phyloP scores from a whole-genome alignment of 2,329 filamentous ascomycete species.

The Diaporthe ampelina region DNA sequence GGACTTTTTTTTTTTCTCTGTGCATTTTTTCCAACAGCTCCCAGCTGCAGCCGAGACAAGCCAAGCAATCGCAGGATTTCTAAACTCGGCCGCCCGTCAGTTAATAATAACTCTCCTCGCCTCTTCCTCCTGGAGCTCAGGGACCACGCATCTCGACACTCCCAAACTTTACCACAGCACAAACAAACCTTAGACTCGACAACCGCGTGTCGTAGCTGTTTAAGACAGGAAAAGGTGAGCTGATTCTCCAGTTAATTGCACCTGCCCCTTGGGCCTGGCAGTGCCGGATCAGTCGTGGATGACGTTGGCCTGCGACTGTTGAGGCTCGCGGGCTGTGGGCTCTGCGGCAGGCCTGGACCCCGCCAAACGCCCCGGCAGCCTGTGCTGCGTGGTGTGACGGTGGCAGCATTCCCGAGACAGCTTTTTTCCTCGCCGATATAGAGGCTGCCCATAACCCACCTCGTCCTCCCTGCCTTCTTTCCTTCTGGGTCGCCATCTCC shows the following conservation, averaged over 20 bases:
- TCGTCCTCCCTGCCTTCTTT: slow-evolving; percentile 7
- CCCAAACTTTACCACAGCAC: slow-evolving; percentile 5
- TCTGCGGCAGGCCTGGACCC: slow-evolving; percentile 26
- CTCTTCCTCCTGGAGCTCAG: slow-evolving; percentile 17
- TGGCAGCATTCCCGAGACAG: slow-evolving; percentile 38
- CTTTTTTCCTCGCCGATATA: slow-evolving; percentile 41
- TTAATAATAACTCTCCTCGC: slow-evolving; percentile 3
- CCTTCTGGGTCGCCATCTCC: slow-evolving; percentile 33
- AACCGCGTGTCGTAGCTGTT: neutral
- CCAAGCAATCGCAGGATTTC: slow-evolving; percentile 34
- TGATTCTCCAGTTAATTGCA: slow-evolving; percentile 34
- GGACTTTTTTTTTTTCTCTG: slow-evolving; percentile 36
- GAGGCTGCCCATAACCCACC: slow-evolving; percentile 41
- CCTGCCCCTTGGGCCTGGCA: slow-evolving; percentile 7
- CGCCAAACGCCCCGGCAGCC: slow-evolving; percentile 27
- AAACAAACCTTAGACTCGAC: neutral
- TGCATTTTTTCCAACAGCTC: slow-evolving; percentile 30
- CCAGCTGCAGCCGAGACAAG: slow-evolving; percentile 33
- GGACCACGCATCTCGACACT: slow-evolving; percentile 8
- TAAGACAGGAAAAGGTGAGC: slow-evolving; percentile 27
- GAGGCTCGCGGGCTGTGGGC: slow-evolving; percentile 4
- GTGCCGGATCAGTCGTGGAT: slow-evolving; percentile 28
- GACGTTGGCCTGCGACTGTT: slow-evolving; percentile 18
- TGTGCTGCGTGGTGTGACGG: slow-evolving; percentile 35
- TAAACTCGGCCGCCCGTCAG: slow-evolving; percentile 14